These are phyloP conservation scores for Sarcomyxa edulis DNA, from an alignment of 768 basidiomycete species.

Conservation along the genomic window DNA sequence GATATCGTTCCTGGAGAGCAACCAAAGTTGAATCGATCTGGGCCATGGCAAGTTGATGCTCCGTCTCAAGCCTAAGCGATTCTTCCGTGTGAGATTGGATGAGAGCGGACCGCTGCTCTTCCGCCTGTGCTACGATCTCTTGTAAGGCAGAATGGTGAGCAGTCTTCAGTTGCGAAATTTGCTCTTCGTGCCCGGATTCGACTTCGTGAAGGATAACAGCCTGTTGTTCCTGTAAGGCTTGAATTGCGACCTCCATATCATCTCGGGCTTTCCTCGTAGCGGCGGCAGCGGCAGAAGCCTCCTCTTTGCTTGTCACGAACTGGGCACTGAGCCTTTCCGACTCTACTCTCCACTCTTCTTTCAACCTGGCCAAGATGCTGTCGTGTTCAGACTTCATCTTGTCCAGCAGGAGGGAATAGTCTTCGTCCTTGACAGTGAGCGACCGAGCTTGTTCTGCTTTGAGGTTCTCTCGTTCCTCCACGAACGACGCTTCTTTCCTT, in stretches of 20 bases:
- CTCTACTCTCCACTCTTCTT: slow-evolving; percentile 49
- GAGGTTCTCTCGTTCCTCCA: slow-evolving; percentile 60
- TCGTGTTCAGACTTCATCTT: slow-evolving; percentile 59
- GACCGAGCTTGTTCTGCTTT: slow-evolving; percentile 57
- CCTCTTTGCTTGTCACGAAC: slow-evolving; percentile 41
- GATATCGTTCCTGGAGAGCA: slow-evolving; percentile 30
- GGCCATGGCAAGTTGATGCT: slow-evolving; percentile 43
- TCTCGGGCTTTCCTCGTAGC: slow-evolving; percentile 4
- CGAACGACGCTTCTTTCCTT: slow-evolving; percentile 60
- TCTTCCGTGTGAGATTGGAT: slow-evolving; percentile 35
- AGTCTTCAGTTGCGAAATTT: slow-evolving; percentile 41
- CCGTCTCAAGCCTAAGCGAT: slow-evolving; percentile 30
- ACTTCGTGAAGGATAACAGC: slow-evolving; percentile 47
- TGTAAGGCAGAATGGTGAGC: slow-evolving; percentile 40
- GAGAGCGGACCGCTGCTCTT: slow-evolving; percentile 17
- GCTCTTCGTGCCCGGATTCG: slow-evolving; percentile 51
- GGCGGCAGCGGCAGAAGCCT: slow-evolving; percentile 24
- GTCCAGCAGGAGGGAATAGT: slow-evolving; percentile 54
- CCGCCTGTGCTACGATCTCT: slow-evolving; percentile 16
- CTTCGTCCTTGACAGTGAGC: slow-evolving; percentile 53
- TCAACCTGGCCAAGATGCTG: slow-evolving; percentile 42
- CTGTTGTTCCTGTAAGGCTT: slow-evolving; percentile 50
- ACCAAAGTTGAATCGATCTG: slow-evolving; percentile 34
- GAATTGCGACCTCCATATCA: slow-evolving; percentile 45
- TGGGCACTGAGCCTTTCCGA: slow-evolving; percentile 40